Evolutionary conservation across 139 green algal genomes (phyloP), one percentile per base, ranked within the genome.

Genomic region (Gonium pectorale): DNA sequence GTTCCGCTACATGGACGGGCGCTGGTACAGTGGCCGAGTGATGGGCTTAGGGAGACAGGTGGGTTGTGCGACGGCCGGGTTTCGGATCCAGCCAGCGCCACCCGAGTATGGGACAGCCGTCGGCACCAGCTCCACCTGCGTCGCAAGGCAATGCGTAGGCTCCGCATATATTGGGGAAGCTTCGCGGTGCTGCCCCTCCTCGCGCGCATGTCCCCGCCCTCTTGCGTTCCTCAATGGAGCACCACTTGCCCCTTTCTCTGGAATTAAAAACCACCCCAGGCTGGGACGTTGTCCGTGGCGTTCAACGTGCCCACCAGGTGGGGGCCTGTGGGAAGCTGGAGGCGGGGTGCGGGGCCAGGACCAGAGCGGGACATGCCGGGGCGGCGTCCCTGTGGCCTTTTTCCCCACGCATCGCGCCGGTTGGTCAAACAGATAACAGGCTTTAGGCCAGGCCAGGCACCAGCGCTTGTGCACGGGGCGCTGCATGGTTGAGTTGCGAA

Each of bases 1-100:
- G 13, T 88, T 88, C 52, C 73, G 83, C 27, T 82, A 82, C 83
- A 59, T 78, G 37, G 83, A 88, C 60, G 83, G 83, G 27, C 62
- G 83, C 37, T 88, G 83, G 83, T 88, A 88, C 37, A 11, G 17
- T 1, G 83, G 83, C 27, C 60, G 41, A 2, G 63, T 83, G n/a
- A 19, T n/a, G 9, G 83, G 79, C 26, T 64, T n/a, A 2, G 64
- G 64, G 8, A 33, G 64, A 0, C 79, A 85, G 79, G 79, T 77
- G 49, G 46, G 46, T n/a, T n/a, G n/a, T n/a, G n/a, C n/a, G n/a
- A n/a, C n/a, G 46, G 46, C 46, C 13, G 46, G 46, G 46, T 54
- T 15, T 54, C 13, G 46, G 15, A 15, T 54, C 13, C 46, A n/a
- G n/a, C n/a, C n/a, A n/a, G n/a, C n/a, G n/a, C n/a, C n/a, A n/a